These are phyloP conservation scores for Linderniella brevidens DNA, from an alignment of 257 asterid genomes.

Conservation along the genomic window DNA sequence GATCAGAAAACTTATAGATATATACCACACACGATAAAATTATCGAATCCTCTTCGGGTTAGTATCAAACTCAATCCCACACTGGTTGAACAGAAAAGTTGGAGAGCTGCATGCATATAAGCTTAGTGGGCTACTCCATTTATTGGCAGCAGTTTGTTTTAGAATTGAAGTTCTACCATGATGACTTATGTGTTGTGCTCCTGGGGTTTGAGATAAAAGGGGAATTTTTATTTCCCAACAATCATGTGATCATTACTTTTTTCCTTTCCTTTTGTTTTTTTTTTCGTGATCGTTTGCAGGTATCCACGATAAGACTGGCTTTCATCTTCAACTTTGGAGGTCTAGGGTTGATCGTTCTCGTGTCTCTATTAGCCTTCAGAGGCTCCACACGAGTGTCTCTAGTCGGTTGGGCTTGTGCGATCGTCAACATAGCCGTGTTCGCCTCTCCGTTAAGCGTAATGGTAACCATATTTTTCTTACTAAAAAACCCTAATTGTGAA, in stretches of 20 bases:
- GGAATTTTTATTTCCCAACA: too few relatives aligned
- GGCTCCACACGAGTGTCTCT: not conserved
- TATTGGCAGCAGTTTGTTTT: too few relatives aligned
- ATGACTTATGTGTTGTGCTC: too few relatives aligned
- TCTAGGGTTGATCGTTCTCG: not conserved
- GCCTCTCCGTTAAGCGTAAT: conserved; percentile 1
- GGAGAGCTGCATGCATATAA: too few relatives aligned
- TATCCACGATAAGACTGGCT: not conserved
- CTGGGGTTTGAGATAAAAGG: too few relatives aligned
- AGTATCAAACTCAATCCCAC: too few relatives aligned
- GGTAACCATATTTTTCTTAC: not conserved
- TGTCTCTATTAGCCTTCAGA: not conserved
- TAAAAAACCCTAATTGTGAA: not conserved
- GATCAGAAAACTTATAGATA: too few relatives aligned
- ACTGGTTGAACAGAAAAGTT: too few relatives aligned
- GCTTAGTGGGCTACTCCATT: too few relatives aligned
- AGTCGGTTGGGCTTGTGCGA: not conserved
- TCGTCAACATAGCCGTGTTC: not conserved
- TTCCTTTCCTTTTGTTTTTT: too few relatives aligned
- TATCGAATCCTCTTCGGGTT: not conserved
- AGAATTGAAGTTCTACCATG: too few relatives aligned
- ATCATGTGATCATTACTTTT: too few relatives aligned
- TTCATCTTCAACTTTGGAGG: not conserved
- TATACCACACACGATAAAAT: not conserved
- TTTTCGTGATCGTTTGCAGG: not conserved